These are phyloP conservation scores for Mycosphaerella arachidis DNA, from an alignment of 2,329 filamentous ascomycete species.

Conservation along the genomic window DNA sequence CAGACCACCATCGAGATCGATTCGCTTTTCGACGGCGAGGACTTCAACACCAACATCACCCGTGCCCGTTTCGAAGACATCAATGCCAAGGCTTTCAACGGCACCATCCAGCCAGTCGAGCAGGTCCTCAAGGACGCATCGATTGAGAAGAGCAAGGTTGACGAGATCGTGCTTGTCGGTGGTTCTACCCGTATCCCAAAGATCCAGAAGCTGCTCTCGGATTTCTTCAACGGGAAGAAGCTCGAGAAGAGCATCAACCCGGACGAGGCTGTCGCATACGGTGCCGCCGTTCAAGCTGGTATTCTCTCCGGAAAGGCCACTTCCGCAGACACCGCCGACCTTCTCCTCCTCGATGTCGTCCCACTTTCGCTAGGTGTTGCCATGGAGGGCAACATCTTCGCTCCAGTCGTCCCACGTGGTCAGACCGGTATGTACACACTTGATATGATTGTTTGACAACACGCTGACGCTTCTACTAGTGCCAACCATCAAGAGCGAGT, in stretches of 20 bases:
- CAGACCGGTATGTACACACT: conserved; percentile 33
- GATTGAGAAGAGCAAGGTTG: conserved; percentile 84
- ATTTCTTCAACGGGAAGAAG: conserved; percentile 99
- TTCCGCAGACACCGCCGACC: conserved; percentile 87
- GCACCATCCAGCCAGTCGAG: conserved; percentile 90
- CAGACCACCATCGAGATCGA: conserved; percentile 98
- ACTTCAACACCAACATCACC: conserved; percentile 95
- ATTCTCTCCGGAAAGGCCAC: conserved; percentile 98
- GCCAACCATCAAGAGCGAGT: conserved; percentile 3
- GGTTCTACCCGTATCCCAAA: conserved; percentile 97
- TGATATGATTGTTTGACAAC: not conserved
- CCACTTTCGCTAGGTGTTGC: conserved; percentile 96
- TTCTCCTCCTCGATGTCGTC: conserved; percentile 92
- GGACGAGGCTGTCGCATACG: conserved; percentile 97
- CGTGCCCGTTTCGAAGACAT: conserved; percentile 98
- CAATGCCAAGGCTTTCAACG: conserved; percentile 90
- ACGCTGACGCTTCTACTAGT: conserved; percentile 1
- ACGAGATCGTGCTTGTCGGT: conserved; percentile 98
- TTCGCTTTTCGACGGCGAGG: conserved; percentile 95
- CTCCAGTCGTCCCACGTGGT: conserved; percentile 71
- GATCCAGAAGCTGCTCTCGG: conserved; percentile 98
- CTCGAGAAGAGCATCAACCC: conserved; percentile 99
- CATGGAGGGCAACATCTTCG: conserved; percentile 99
- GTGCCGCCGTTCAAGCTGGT: conserved; percentile 97
- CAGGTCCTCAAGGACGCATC: conserved; percentile 92